Evolutionary conservation across 2,329 filamentous ascomycete species (phyloP), one percentile per base, ranked within the genome.

Genomic region (Epichloe sp.): DNA sequence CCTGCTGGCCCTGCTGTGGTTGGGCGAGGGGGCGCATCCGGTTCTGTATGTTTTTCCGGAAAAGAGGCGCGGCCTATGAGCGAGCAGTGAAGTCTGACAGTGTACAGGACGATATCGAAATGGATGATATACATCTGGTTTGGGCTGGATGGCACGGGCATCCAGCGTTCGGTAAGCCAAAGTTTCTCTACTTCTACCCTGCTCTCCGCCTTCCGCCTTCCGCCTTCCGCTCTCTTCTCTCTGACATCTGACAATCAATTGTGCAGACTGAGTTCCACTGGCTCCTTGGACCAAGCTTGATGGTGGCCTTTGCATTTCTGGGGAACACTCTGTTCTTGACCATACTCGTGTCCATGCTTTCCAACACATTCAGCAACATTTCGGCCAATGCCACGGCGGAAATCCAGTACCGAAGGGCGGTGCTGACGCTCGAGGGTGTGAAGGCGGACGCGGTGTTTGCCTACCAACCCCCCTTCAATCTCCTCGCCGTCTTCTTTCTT

Each of bases 81-180:
- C 17, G 14, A 15, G 17, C 4, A 5, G 42, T 5, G 12, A 15
- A 21, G 15, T 26, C 52, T 53, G 35, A 53, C 40, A 12, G 15
- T 14, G 35, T 23, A 12, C 45, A 77, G 74, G 4, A 86, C 83
- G 1, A 89, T 93, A 55, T 81, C 81, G 44, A 89, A 90, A 66
- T 94, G 88, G 88, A 91, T 94, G 86, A 77, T 93, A 2, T 93
- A 86, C 77, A 90, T 94, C 56, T 94, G 88, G 88, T 93, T 94
- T 61, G 88, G 88, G 2, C 77, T 94, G 2, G 88, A 93, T 59
- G 88, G 79, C 6, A 80, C 76, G 3, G 80, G 80, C 7, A 81
- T 83, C 42, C 73, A 79, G 46, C 65, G 72, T 56, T 79, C 78
- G 52, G 74, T 75, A 60, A 61, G 71, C 62, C 6, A 10, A 15